These are phyloP conservation scores for Cryptococcus amylolentus DNA, from an alignment of 1,284 basidiomycete species.

Conservation along the genomic window DNA sequence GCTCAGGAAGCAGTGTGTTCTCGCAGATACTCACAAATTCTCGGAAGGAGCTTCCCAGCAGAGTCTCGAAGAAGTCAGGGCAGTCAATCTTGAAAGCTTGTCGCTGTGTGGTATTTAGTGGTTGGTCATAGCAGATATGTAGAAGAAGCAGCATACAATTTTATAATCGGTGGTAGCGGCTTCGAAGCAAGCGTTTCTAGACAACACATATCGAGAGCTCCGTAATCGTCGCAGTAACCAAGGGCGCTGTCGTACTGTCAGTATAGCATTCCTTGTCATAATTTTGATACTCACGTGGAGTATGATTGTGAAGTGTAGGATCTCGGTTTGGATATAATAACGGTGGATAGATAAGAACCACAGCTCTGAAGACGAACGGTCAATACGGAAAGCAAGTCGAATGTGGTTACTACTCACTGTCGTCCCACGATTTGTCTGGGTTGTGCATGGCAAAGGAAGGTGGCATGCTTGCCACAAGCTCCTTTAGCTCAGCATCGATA, in stretches of 20 bases:
- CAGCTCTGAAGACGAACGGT: conserved; percentile 16
- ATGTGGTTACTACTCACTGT: conserved; percentile 22
- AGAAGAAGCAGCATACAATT: conserved; percentile 22
- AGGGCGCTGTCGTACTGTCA: conserved; percentile 29
- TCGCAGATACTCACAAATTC: conserved; percentile 40
- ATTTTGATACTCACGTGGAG: conserved; percentile 33
- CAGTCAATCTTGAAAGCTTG: conserved; percentile 41
- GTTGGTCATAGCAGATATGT: neutral
- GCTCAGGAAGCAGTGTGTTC: neutral
- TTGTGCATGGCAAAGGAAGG: conserved; percentile 48
- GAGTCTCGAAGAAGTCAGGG: conserved; percentile 43
- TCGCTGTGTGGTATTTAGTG: conserved; percentile 15
- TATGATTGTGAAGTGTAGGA: conserved; percentile 44
- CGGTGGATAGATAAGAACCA: conserved; percentile 43
- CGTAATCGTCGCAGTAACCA: conserved; percentile 43
- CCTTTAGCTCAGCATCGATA: conserved; percentile 77
- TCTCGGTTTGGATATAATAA: conserved; percentile 48
- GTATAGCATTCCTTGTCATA: neutral
- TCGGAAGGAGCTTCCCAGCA: conserved; percentile 40
- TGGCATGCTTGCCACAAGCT: conserved; percentile 70
- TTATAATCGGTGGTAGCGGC: conserved; percentile 42
- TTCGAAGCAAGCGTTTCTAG: conserved; percentile 41
- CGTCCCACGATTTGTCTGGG: conserved; percentile 35
- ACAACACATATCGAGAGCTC: conserved; percentile 35
- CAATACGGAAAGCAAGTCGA: neutral